A percentile compares a stretch with the other conserved stretches of the same genome.
Evolutionary conservation across 2,329 filamentous ascomycete species (phyloP).

Genomic region (Fusarium fujikuroi): DNA sequence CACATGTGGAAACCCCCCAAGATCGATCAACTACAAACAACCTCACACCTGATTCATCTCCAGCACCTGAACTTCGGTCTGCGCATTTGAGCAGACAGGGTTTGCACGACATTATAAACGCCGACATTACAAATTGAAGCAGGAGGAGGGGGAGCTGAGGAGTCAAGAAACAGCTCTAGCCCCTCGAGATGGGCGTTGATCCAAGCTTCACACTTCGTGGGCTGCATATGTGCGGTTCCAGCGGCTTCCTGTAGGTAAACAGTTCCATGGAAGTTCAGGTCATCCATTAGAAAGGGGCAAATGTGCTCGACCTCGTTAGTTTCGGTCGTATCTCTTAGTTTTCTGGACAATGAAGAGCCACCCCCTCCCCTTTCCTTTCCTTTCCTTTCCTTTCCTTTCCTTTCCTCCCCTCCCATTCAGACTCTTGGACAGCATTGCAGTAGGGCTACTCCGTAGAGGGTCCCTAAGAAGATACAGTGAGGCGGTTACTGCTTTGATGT

Average conservation of each 20-base stretch:
- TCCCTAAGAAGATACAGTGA: background rate
- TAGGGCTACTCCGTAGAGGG: background rate
- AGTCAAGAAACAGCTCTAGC: background rate
- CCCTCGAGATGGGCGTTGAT: background rate
- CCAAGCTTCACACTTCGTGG: background rate
- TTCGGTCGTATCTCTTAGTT: background rate
- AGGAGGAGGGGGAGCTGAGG: background rate
- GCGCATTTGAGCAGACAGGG: background rate
- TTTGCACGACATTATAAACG: constrained; percentile 6
- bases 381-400: no score
- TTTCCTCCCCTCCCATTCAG: background rate
- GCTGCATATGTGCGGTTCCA: background rate
- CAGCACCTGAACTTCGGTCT: background rate
- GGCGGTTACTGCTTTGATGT: background rate
- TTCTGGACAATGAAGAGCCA: background rate
- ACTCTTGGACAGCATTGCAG: background rate
- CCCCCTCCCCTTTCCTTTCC: background rate
- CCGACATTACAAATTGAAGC: background rate
- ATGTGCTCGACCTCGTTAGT: background rate
- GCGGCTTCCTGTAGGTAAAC: background rate
- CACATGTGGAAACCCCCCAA: background rate
- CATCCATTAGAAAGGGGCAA: background rate
- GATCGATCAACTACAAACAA: background rate
- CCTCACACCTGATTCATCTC: background rate
- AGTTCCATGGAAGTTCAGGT: background rate